These are phyloP conservation scores for Blastobotrys parvus DNA, from an alignment of 805 yeast genomes.

Conservation along the genomic window DNA sequence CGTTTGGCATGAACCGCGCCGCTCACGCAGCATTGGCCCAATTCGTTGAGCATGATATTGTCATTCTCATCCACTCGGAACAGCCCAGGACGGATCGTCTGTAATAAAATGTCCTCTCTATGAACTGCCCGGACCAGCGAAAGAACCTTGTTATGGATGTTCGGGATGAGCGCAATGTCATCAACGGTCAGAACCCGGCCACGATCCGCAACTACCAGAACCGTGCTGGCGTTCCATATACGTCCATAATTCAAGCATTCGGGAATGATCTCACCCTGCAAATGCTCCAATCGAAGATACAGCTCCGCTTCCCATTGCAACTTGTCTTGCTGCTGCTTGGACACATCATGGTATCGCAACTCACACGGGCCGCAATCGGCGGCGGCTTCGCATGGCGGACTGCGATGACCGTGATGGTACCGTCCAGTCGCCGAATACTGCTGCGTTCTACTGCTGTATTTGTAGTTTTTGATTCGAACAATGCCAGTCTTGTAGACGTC, in stretches of 20 bases:
- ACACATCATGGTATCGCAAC: background rate
- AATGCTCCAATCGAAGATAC: background rate
- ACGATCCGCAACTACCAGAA: background rate
- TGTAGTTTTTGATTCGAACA: background rate
- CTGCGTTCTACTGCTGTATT: background rate
- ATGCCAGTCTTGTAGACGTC: background rate
- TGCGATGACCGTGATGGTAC: background rate
- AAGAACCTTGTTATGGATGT: background rate
- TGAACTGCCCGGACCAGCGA: background rate
- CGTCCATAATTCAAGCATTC: background rate
- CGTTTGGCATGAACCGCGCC: background rate
- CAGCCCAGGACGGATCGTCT: background rate
- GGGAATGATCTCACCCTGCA: background rate
- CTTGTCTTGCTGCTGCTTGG: background rate
- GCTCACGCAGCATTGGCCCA: background rate
- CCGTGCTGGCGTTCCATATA: background rate
- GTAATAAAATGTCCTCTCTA: background rate
- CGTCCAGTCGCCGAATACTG: background rate
- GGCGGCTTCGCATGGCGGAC: too few species aligned
- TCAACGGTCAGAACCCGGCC: background rate
- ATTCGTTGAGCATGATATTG: background rate
- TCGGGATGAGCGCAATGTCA: slow-evolving; percentile 1
- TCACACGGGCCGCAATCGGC: background rate
- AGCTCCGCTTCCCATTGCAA: slow-evolving; percentile 3
- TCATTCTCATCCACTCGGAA: background rate